Conservation (phyloP, 768 basidiomycete genomes). For the Mycena maculata region DNA sequence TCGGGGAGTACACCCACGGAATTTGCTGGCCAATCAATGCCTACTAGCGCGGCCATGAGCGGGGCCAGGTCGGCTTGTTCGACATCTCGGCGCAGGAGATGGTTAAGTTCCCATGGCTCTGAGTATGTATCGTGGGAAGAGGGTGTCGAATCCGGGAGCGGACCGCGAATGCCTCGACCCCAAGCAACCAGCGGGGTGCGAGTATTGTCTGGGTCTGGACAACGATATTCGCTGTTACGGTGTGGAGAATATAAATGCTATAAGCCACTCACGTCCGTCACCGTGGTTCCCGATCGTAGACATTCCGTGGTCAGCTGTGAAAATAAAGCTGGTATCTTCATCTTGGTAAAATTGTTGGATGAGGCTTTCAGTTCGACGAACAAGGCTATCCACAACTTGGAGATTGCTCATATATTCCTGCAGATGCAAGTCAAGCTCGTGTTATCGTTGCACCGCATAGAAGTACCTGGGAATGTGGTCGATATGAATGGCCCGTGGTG, state of each 20-base stretch:
- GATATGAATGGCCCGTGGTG: conserved; percentile 88
- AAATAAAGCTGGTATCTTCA: conserved; percentile 78
- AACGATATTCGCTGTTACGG: conserved; percentile 20
- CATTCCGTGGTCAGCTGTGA: conserved; percentile 94
- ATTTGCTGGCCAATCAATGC: conserved; percentile 82
- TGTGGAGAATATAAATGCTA: conserved; percentile 1
- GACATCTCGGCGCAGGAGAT: conserved; percentile 76
- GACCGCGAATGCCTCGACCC: conserved; percentile 82
- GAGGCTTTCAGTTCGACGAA: conserved; percentile 71
- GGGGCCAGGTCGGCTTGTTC: conserved; percentile 87
- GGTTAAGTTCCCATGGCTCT: conserved; percentile 66
- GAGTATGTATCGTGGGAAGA: conserved; percentile 83
- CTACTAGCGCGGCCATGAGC: conserved; percentile 81
- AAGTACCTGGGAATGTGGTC: conserved; percentile 79
- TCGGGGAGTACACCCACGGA: conserved; percentile 87
- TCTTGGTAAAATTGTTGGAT: conserved; percentile 74
- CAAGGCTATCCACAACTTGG: conserved; percentile 79
- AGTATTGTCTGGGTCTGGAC: conserved; percentile 85
- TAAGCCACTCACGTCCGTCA: conserved; percentile 72
- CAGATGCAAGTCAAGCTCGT: not conserved
- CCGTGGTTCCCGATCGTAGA: conserved; percentile 90
- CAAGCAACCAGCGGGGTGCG: conserved; percentile 86
- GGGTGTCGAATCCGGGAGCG: conserved; percentile 64
- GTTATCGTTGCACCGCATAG: not conserved
- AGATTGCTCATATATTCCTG: conserved; percentile 92